Base-by-base conservation (phyloP, 176 grass and related monocot genomes). In the Juncus inflexus region DNA sequence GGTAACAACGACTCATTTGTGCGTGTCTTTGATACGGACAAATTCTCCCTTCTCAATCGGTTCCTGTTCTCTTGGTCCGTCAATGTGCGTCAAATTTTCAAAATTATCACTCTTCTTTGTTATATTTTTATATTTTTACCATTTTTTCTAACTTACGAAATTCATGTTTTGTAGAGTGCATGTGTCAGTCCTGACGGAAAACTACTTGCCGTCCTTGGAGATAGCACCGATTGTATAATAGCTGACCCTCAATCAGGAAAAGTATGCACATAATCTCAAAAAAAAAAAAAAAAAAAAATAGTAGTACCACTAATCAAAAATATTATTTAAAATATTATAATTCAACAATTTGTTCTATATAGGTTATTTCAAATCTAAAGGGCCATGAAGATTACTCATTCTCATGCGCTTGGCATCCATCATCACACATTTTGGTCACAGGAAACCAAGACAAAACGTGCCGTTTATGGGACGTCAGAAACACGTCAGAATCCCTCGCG, bases 301-400 rank as follows among this genome's bases (percentile, higher is more conserved):
- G 35, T 3, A 42, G 28, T 39, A 5, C 7, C 49, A 50, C 0
- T 8, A 6, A 8, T 47, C 1, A 3, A 37, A 6, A n/a, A 3
- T 35, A 14, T 53, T 7, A 38, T 8, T 39, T 12, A 43, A 40
- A 35, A 28, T 73, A 8, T 28, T 60, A 50, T 13, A 13, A 58
- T 73, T 3, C 16, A 35, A 73, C 9, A 41, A 2, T 65, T 35
- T 52, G 41, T 72, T 52, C 19, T 0, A 47, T 76, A 1, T 37
- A 95, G 86, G 80, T 81, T 7, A 74, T 81, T 40, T 76, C 73
- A 13, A 79, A 69, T 9, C 83, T 89, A 10, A 45, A 73, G 1
- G 85, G 87, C 0, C 88, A 97, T 71, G n/a, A 36, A 55, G 88
- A 97, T 64, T 86, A 92, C 83, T 92, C 88, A 9, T 97, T 89